Conservation (phyloP, 2,329 filamentous ascomycete genomes). For the Cladosporium sp. region DNA sequence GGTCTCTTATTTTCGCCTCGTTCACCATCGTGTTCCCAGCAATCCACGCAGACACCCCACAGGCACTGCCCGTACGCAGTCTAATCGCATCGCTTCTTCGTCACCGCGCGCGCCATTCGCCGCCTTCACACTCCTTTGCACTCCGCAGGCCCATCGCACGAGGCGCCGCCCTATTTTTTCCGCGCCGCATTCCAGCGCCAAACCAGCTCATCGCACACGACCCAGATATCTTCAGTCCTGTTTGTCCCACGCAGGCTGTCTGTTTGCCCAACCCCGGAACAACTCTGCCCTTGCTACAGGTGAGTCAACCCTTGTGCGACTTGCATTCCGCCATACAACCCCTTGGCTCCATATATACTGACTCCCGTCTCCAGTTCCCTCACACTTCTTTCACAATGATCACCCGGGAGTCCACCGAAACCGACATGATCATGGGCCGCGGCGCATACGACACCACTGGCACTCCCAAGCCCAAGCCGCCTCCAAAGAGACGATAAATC, state of each 20-base stretch:
- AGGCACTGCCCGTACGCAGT: too few relatives aligned
- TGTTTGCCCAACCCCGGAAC: slow-evolving; percentile 12
- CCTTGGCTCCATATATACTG: slow-evolving; percentile 11
- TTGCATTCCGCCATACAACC: slow-evolving; percentile 11
- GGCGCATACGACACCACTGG: slow-evolving; percentile 46
- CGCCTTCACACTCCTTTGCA: slow-evolving; percentile 13
- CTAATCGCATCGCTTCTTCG: too few relatives aligned
- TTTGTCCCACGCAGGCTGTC: slow-evolving; percentile 14
- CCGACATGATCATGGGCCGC: slow-evolving; percentile 43
- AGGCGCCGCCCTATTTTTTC: background rate
- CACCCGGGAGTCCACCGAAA: slow-evolving; percentile 33
- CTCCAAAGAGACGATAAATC: slow-evolving; percentile 34
- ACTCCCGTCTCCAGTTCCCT: slow-evolving; percentile 3
- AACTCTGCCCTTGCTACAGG: slow-evolving; percentile 12
- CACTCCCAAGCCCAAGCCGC: slow-evolving; percentile 41
- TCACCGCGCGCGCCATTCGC: slow-evolving; percentile 7
- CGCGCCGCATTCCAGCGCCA: slow-evolving; percentile 13
- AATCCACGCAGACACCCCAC: too few relatives aligned
- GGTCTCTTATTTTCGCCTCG: too few relatives aligned
- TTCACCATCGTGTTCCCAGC: too few relatives aligned
- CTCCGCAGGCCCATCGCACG: background rate
- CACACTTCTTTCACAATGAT: slow-evolving; percentile 33
- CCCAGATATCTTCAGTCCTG: background rate
- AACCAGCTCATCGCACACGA: background rate
- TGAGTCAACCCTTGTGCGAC: slow-evolving; percentile 18